phyloP scores from a whole-genome alignment of 2,329 filamentous ascomycete genomes.

The Talaromyces funiculosus region DNA sequence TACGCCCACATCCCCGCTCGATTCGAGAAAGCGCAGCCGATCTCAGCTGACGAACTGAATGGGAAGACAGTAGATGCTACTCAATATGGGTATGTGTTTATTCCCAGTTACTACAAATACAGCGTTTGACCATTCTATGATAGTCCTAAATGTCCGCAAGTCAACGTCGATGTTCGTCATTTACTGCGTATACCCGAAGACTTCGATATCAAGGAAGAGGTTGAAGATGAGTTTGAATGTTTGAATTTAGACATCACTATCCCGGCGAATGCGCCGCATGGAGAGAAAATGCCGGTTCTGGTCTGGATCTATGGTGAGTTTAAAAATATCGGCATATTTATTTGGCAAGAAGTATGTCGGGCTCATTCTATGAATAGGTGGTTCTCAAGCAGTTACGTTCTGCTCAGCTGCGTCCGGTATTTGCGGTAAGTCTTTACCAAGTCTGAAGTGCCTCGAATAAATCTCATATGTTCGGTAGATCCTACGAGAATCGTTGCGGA shows the following conservation, averaged over 20 bases:
- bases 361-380: conserved; percentile 21
- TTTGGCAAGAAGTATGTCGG: not conserved
- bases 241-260: conserved; percentile 40
- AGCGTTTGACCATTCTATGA: too few species aligned
- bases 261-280: conserved; percentile 15
- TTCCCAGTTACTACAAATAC: too few species aligned
- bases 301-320: conserved; percentile 43
- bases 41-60: conserved; percentile 17
- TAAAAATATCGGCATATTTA: not conserved
- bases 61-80: conserved; percentile 31
- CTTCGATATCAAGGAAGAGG: conserved; percentile 24
- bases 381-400: conserved; percentile 43
- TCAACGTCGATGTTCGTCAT: conserved; percentile 37
- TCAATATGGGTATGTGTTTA: conserved; percentile 27
- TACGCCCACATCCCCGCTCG: conserved; percentile 27
- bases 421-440: conserved; percentile 32
- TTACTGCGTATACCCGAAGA: conserved; percentile 40
- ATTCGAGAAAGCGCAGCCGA: conserved; percentile 25
- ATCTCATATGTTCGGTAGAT: conserved; percentile 21
- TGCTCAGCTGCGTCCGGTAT: conserved; percentile 38
- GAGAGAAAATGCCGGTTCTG: conserved; percentile 33
- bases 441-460: not conserved
- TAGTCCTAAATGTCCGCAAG: conserved; percentile 42
- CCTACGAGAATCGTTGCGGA: conserved; percentile 31
- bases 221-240: conserved; percentile 41